phyloP scores from a whole-genome alignment of 768 basidiomycete species.

The Trametes villosa region DNA sequence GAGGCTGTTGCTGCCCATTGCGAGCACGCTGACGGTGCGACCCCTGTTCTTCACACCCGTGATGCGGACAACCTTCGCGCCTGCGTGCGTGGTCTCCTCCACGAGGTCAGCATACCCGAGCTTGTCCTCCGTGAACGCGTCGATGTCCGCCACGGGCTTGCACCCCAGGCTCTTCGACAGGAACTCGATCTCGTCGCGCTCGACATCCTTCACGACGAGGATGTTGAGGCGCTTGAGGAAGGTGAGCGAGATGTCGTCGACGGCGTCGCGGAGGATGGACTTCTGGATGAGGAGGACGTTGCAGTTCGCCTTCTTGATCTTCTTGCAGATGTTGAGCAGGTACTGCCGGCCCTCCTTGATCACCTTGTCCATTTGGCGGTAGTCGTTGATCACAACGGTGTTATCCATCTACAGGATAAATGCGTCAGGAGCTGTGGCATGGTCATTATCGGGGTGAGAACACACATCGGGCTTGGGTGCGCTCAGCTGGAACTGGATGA shows the following conservation, averaged over 20 bases:
- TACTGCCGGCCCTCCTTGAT: constrained; percentile 99
- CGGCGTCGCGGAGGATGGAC: constrained; percentile 98
- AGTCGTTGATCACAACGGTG: constrained; percentile 98
- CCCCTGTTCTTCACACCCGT: constrained; percentile 95
- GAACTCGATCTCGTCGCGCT: constrained; percentile 98
- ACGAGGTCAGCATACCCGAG: constrained; percentile 95
- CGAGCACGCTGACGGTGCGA: constrained; percentile 93
- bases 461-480: constrained; percentile 97
- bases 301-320: constrained; percentile 99
- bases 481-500: constrained; percentile 97
- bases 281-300: constrained; percentile 99
- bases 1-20: constrained; percentile 89
- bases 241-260: constrained; percentile 95
- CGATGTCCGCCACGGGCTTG: constrained; percentile 97
- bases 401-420: constrained; percentile 86
- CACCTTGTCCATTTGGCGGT: constrained; percentile 99
- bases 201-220: constrained; percentile 94
- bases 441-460: background rate
- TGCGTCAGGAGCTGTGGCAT: constrained; percentile 15
- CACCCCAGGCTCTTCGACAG: constrained; percentile 92
- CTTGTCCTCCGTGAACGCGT: constrained; percentile 97
- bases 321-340: constrained; percentile 96
- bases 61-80: constrained; percentile 90
- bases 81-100: constrained; percentile 82
- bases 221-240: constrained; percentile 98